These are phyloP conservation scores for Cutaneotrichosporon dermatis DNA, from an alignment of 1,284 basidiomycete species.

Conservation along the genomic window DNA sequence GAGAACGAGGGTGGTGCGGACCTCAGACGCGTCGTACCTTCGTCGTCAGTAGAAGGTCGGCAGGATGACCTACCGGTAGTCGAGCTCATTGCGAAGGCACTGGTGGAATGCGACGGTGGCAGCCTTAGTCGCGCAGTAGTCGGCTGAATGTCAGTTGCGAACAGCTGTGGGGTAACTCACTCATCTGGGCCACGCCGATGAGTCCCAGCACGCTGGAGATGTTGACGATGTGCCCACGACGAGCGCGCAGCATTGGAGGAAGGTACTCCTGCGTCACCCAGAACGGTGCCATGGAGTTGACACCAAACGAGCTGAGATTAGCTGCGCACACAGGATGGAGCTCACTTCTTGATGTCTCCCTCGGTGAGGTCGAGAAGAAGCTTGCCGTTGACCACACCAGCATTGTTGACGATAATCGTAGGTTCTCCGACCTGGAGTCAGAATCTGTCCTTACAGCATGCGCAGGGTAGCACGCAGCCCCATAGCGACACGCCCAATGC, in stretches of 20 bases:
- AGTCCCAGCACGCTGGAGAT: constrained; percentile 74
- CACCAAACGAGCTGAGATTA: constrained; percentile 71
- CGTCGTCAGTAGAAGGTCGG: constrained; percentile 1
- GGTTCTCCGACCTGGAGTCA: constrained; percentile 70
- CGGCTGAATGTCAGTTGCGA: constrained; percentile 54
- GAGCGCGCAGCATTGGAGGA: constrained; percentile 75
- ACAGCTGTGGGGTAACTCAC: constrained; percentile 52
- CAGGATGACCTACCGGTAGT: constrained; percentile 55
- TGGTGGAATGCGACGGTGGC: constrained; percentile 71
- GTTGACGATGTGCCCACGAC: constrained; percentile 82
- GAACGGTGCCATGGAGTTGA: constrained; percentile 84
- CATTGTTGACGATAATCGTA: constrained; percentile 90
- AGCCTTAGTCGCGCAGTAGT: constrained; percentile 84
- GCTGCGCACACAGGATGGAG: background rate
- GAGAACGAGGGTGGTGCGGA: constrained; percentile 75
- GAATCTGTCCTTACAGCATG: background rate
- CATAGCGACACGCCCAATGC: constrained; percentile 4
- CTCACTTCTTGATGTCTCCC: constrained; percentile 74
- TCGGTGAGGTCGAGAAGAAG: constrained; percentile 70
- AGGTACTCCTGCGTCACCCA: constrained; percentile 89
- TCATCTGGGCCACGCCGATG: constrained; percentile 70
- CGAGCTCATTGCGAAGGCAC: constrained; percentile 75
- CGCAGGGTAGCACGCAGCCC: background rate
- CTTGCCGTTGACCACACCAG: constrained; percentile 90
- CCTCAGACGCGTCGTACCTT: constrained; percentile 65